A percentile compares a stretch with the other conserved stretches of the same genome.
phyloP scores from a whole-genome alignment of 2,329 filamentous ascomycete genomes.

The Verticillium albo-atrum region DNA sequence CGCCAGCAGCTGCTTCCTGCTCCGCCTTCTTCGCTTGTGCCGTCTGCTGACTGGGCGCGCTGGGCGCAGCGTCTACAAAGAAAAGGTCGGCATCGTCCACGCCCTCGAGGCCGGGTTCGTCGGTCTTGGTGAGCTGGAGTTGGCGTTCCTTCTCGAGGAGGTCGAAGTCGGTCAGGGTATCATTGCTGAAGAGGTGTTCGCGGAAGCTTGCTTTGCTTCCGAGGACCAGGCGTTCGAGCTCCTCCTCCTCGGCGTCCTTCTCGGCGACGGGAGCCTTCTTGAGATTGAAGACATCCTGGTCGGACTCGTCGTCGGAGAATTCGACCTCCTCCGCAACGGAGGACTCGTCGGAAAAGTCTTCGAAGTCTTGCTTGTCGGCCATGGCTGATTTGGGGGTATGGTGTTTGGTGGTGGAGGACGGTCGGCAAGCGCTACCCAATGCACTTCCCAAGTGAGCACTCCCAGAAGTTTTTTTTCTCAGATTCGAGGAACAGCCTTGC shows the following conservation, averaged over 20 bases:
- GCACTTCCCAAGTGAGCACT: constrained; percentile 1
- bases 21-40: constrained; percentile 18
- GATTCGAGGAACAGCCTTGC: constrained; percentile 9
- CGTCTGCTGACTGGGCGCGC: constrained; percentile 25
- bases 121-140: constrained; percentile 22
- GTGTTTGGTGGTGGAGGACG: not conserved
- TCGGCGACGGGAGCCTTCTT: constrained; percentile 34
- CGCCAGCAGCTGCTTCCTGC: constrained; percentile 13
- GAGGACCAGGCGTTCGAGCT: constrained; percentile 83
- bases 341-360: constrained; percentile 12
- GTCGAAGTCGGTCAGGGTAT: constrained; percentile 28
- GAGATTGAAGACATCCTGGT: constrained; percentile 18
- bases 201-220: constrained; percentile 82
- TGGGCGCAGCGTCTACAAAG: constrained; percentile 65
- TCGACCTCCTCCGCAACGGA: constrained; percentile 9
- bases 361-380: constrained; percentile 13
- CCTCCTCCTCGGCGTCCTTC: constrained; percentile 79
- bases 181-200: constrained; percentile 61
- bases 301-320: constrained; percentile 14
- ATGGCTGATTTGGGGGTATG: constrained; percentile 5
- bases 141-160: constrained; percentile 23
- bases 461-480: constrained; percentile 11
- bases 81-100: constrained; percentile 78
- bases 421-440: not conserved
- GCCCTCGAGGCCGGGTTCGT: constrained; percentile 50